Evolutionary conservation across 805 yeast genomes (phyloP), one percentile per base, ranked within the genome.

Genomic region (Alloascoidea africana): DNA sequence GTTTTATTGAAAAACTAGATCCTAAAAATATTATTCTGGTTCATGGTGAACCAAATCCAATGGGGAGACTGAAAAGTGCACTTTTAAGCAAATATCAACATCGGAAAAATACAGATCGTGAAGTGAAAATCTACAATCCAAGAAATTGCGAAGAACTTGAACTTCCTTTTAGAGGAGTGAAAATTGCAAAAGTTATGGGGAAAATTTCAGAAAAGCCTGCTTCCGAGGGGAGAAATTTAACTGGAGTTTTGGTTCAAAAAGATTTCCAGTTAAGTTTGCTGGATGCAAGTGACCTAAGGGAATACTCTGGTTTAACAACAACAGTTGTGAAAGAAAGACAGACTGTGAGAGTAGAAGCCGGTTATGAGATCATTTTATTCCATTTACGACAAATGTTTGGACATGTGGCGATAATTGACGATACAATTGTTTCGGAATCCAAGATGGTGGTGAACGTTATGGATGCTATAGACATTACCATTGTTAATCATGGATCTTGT

Each of bases 361-460:
- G 81, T 34, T 70, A 82, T 23, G 80, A 82, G 35, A 63, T 91
- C 40, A 73, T 91, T 42, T 68, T 71, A 42, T 91, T 93, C 86
- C 97, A 91, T 52, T 67, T 91, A 40, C 73, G 78, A 41, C 97
- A 87, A 53, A 91, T 91, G 98, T 91, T 89, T 66, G 97, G 96
- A 1, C 71, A 66, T 49, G 70, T 86, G 3, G 75, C 77, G 34
- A 69, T 83, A 2, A 39, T 74, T 2, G 64, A 63, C 38, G 85
- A 76, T 45, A 76, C 71, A 38, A 36, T 38, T 14, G 42, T 35
- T 23, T 5, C 35, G 32, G 39, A 36, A 35, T 34, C 27, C 37
- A 42, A 43, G 4, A 33, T 19, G 40, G 45, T n/a, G 32, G 37
- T 17, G 58, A 55, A 16, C 52, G 49, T 27, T 60, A 66, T 62